Base-by-base conservation (phyloP, 805 yeast genomes). In the Danielia reshetovae region DNA sequence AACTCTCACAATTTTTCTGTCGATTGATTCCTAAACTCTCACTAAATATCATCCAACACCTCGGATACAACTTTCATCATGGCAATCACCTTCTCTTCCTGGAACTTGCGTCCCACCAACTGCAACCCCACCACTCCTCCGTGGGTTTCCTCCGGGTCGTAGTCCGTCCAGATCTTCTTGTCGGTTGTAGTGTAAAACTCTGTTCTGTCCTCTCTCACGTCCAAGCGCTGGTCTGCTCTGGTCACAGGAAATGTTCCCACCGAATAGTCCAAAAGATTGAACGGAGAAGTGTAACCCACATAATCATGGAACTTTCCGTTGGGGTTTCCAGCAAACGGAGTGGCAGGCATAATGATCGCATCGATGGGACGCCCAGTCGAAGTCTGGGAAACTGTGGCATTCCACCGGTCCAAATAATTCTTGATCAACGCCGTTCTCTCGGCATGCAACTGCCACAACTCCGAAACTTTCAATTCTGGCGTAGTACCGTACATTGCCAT, bases 121-220 rank as follows among this genome's bases (percentile, higher is more conserved):
- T 81, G 87, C n/a, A 82, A 58, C 13, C 79, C 75, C 10, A 77
- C 79, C 0, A 86, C 80, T 36, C 79, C 75, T 4, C 79, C 81
- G 43, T 75, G 68, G 52, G 70, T 63, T 40, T 70, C 70, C 33
- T 59, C 68, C 1, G 81, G 71, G 42, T 75, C 69, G 55, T 60
- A 49, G 37, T 52, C 57, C 24, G 39, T 35, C 55, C 75, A 79
- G 32, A 65, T 52, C 19, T 59, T 54, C 28, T 55, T 46, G 32
- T 78, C 84, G 3, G 65, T 49, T 2, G 61, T 65, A 47, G 64
- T 70, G 45, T 60, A 51, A 10, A 39, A 39, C 29, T 62, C 50
- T 9, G 44, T 31, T 29, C 54, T 49, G 11, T 41, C 41, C 5
- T 39, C 45, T 7, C 26, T 32, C 0, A 40, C 40, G 43, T 74